Evolutionary conservation across 257 asterid species (phyloP).

Genomic region (Datura wrightii): DNA sequence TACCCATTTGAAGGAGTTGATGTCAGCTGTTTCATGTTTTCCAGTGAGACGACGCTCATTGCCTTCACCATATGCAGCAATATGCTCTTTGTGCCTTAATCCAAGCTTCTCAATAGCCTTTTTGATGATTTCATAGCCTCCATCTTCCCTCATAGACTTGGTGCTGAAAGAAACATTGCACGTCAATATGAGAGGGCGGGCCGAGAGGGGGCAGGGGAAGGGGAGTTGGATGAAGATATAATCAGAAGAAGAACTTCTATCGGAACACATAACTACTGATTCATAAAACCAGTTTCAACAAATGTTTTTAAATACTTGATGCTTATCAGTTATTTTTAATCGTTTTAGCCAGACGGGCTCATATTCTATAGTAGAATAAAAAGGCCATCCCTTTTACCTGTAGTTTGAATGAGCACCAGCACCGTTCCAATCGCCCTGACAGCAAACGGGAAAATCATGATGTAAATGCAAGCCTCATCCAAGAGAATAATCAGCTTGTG

Average conservation of each 20-base stretch:
- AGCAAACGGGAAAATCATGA: neutral
- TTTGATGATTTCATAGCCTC: slow-evolving; percentile 78
- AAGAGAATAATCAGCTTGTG: neutral
- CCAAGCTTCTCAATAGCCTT: slow-evolving; percentile 86
- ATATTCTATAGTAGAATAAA: neutral
- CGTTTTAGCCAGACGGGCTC: neutral
- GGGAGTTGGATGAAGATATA: neutral
- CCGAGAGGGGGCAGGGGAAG: neutral
- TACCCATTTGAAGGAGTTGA: slow-evolving; percentile 84
- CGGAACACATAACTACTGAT: neutral
- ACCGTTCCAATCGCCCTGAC: slow-evolving; percentile 95
- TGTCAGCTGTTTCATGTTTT: slow-evolving; percentile 82
- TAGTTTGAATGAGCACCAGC: slow-evolving; percentile 96
- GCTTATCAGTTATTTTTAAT: neutral
- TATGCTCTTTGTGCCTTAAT: slow-evolving; percentile 83
- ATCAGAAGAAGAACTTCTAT: neutral
- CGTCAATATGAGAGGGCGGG: neutral
- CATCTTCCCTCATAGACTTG: slow-evolving; percentile 80
- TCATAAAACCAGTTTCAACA: neutral
- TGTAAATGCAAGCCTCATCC: neutral
- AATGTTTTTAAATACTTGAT: neutral
- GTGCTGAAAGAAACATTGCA: slow-evolving; percentile 56
- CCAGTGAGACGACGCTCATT: slow-evolving; percentile 97
- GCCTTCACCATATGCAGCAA: slow-evolving; percentile 95
- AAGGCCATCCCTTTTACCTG: slow-evolving; percentile 50